These are phyloP conservation scores for Globomyces pollinis-pini DNA, from an alignment of 192 early-diverging fungal genomes.

Conservation along the genomic window DNA sequence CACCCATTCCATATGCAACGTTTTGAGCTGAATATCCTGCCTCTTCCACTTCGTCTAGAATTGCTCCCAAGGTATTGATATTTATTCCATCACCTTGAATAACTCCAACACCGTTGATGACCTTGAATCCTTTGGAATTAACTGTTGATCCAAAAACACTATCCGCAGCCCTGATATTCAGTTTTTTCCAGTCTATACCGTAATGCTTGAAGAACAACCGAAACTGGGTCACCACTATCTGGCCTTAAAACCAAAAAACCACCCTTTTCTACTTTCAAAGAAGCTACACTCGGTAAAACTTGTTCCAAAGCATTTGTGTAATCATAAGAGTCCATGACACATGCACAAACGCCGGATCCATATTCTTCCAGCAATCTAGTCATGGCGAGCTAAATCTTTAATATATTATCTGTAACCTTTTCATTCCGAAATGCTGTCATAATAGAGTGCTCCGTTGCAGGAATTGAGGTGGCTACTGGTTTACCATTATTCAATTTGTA, in stretches of 20 bases:
- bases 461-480: slow-evolving; percentile 68
- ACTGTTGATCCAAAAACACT: slow-evolving; percentile 58
- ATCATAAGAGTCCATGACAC: slow-evolving; percentile 90
- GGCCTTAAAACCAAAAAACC: slow-evolving; percentile 77
- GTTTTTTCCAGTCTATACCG: too few species aligned
- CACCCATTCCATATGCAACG: slow-evolving; percentile 83
- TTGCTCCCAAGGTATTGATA: slow-evolving; percentile 36
- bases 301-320: slow-evolving; percentile 66
- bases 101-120: slow-evolving; percentile 59
- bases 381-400: slow-evolving; percentile 49
- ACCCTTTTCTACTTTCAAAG: slow-evolving; percentile 62
- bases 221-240: slow-evolving; percentile 76
- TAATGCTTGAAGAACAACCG: slow-evolving; percentile 62
- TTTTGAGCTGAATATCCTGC: slow-evolving; percentile 65
- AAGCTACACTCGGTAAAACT: slow-evolving; percentile 62
- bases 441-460: slow-evolving; percentile 86
- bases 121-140: slow-evolving; percentile 75
- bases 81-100: slow-evolving; percentile 84
- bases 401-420: slow-evolving; percentile 25
- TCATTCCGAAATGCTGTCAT: slow-evolving; percentile 73
- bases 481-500: slow-evolving; percentile 65
- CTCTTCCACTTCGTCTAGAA: slow-evolving; percentile 47
- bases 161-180: slow-evolving; percentile 66
- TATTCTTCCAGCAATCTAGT: slow-evolving; percentile 52
- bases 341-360: slow-evolving; percentile 68